Percentiles rank a stretch among this genome's conserved stretches.
Conservation (phyloP, 208 protist species). For the Wallacemonas sp. region DNA sequence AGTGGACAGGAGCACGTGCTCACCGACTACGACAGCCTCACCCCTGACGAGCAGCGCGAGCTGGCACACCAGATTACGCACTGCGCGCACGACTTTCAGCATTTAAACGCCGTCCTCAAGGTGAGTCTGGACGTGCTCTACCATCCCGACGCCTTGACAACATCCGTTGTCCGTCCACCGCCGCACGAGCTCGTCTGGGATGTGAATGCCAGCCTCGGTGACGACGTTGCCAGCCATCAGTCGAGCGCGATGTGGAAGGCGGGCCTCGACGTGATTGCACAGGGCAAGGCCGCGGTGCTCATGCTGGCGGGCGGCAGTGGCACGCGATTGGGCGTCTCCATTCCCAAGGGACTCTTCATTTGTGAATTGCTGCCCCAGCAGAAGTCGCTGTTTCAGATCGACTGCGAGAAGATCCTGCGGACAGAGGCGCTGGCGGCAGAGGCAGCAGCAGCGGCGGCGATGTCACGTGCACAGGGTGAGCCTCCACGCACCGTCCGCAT, state of each 20-base stretch:
- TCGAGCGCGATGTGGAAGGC: conserved; percentile 13
- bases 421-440: conserved; percentile 78
- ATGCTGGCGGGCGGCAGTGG: conserved; percentile 98
- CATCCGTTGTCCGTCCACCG: conserved; percentile 29
- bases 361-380: conserved; percentile 69
- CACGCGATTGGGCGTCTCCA: conserved; percentile 94
- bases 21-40: conserved; percentile 34
- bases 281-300: conserved; percentile 89
- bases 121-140: conserved; percentile 31
- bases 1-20: conserved; percentile 56
- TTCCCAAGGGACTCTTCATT: conserved; percentile 96
- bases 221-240: not conserved
- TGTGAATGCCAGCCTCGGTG: conserved; percentile 21
- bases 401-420: conserved; percentile 92
- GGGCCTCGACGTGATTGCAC: conserved; percentile 80
- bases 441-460: no score
- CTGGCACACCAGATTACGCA: conserved; percentile 31
- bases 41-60: conserved; percentile 13
- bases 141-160: not conserved
- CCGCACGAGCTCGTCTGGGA: conserved; percentile 28
- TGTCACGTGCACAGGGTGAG: no score
- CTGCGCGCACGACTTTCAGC: conserved; percentile 32
- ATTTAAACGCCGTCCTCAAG: conserved; percentile 43
- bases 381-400: conserved; percentile 98
- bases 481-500: no score